A percentile compares a stretch with the other conserved stretches of the same genome.
These are phyloP conservation scores for Rhododendron williamsianum DNA, from an alignment of 148 eudicot species.

Conservation along the genomic window DNA sequence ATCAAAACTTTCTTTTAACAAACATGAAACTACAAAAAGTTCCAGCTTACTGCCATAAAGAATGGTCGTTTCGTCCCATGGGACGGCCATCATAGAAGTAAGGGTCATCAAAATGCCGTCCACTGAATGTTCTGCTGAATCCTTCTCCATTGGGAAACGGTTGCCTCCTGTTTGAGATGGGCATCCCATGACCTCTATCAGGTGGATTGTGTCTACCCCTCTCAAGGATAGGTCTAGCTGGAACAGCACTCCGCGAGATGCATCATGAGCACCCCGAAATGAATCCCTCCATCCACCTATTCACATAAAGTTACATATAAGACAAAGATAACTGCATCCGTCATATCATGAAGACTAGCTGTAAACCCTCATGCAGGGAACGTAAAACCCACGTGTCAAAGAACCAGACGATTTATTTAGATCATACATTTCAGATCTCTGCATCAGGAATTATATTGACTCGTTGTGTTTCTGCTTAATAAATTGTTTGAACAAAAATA, in stretches of 20 bases:
- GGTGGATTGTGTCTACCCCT: slow-evolving; percentile 43
- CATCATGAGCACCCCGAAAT: slow-evolving; percentile 38
- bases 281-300: slow-evolving; percentile 64
- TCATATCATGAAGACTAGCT: neutral
- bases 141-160: slow-evolving; percentile 49
- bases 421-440: neutral
- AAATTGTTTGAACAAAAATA: neutral
- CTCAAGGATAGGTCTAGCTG: slow-evolving; percentile 42
- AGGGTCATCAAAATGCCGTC: slow-evolving; percentile 64
- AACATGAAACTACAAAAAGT: neutral
- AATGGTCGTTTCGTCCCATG: slow-evolving; percentile 68
- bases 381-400: neutral
- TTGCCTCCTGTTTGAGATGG: slow-evolving; percentile 46
- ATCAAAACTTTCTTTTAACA: neutral
- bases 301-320: neutral
- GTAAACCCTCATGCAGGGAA: neutral
- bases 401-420: neutral
- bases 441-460: neutral
- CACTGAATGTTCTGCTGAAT: slow-evolving; percentile 40
- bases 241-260: slow-evolving; percentile 22
- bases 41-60: slow-evolving; percentile 51
- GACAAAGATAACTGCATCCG: neutral
- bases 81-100: slow-evolving; percentile 45
- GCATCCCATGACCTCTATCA: slow-evolving; percentile 42
- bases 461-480: neutral